phyloP scores from a whole-genome alignment of 2,329 filamentous ascomycete species.

The Tricladium varicosporioides region DNA sequence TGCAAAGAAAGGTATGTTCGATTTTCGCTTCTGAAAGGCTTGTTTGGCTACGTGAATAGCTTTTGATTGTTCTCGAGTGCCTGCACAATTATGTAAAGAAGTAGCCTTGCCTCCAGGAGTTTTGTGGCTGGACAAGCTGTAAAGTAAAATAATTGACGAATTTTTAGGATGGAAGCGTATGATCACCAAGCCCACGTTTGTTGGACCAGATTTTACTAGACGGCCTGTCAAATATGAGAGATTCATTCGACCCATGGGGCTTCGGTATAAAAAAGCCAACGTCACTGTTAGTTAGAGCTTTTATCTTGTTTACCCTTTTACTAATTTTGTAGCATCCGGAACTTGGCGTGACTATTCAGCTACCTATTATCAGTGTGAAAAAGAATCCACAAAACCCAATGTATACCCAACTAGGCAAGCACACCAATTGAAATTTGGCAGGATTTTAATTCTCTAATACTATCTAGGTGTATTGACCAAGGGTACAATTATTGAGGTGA shows the following conservation, averaged over 20 bases:
- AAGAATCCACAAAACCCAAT: conserved; percentile 87
- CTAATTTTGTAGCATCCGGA: conserved; percentile 55
- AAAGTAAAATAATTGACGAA: neutral
- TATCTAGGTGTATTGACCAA: conserved; percentile 66
- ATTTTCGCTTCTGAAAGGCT: neutral
- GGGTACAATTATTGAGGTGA: conserved; percentile 85
- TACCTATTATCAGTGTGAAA: conserved; percentile 72
- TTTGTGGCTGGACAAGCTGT: neutral
- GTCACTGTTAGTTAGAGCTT: conserved; percentile 28
- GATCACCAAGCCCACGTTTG: conserved; percentile 77
- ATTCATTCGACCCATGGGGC: conserved; percentile 74
- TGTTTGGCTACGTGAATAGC: neutral
- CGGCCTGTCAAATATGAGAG: conserved; percentile 72
- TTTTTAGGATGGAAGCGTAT: conserved; percentile 59
- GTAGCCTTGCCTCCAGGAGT: neutral
- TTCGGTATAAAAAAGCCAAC: conserved; percentile 77
- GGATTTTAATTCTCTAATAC: neutral
- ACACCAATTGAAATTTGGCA: neutral
- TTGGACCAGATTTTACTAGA: conserved; percentile 82
- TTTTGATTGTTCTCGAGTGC: neutral
- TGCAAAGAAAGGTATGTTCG: conserved; percentile 52
- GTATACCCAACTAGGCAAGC: conserved; percentile 73
- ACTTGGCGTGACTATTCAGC: conserved; percentile 81
- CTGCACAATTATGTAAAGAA: neutral
- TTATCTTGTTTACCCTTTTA: neutral